Evolutionary conservation across 129 eudicot species (phyloP), one percentile per base, ranked within the genome.

Genomic region (Chrysanthemum seticuspe): DNA sequence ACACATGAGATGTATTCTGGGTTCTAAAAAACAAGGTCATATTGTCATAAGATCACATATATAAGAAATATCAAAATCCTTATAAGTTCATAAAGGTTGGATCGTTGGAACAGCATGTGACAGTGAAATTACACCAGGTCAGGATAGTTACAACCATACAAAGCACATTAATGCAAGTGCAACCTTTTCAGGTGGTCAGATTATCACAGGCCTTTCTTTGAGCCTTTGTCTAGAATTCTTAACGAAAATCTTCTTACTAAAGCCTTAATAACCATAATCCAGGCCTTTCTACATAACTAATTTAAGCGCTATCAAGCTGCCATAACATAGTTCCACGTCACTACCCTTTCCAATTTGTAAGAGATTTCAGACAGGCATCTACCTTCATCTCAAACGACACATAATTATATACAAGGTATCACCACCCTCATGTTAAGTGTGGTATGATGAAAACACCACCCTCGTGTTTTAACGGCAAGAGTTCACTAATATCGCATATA

Each of bases 311-410:
- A 19, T 36, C 13, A 15, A 40, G 53, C 65, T 70, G 18, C 8
- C 19, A 6, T 55, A 45, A 53, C 18, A 47, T 13, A 4, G 29
- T 25, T 61, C 29, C 36, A n/a, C 34, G 50, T 61, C 59, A 47
- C n/a, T n/a, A n/a, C 61, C 69, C 15, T 5, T 61, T 61, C 34
- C 18, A 2, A 19, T 21, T 52, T 55, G 45, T 3, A 71, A 13
- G 13, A 9, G 45, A 57, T 12, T 40, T 52, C 21, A 19, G 9
- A 13, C 14, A 58, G 45, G 10, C 57, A 72, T 47, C 9, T 62
- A 44, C 62, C 34, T 73, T 73, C 8, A 72, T 61, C 61, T 10
- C 70, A 73, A 27, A 59, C 19, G 15, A n/a, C 53, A 47, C 31
- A 62, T 23, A 62, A 15, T 21, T 53, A 45, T 58, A 68, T 13